Evolutionary conservation across 2,329 filamentous ascomycete genomes (phyloP).

Genomic region (Aspergillus alliaceus): DNA sequence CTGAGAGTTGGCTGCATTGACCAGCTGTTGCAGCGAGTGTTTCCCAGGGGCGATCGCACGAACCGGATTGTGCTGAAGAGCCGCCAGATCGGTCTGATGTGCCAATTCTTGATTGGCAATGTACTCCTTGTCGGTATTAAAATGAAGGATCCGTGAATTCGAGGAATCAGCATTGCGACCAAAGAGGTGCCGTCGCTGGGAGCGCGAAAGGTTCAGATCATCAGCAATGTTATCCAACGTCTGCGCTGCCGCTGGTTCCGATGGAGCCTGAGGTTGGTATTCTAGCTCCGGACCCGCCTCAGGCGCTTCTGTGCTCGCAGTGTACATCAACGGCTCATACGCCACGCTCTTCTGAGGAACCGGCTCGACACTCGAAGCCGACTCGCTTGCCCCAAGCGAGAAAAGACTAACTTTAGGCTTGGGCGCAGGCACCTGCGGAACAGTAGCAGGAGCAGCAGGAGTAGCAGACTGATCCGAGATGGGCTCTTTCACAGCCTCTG

Average conservation of each 20-base stretch:
- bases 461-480: slow-evolving; percentile 10
- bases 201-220: slow-evolving; percentile 74
- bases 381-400: slow-evolving; percentile 36
- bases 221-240: slow-evolving; percentile 71
- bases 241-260: slow-evolving; percentile 34
- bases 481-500: slow-evolving; percentile 8
- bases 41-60: slow-evolving; percentile 82
- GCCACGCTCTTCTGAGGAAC: slow-evolving; percentile 21
- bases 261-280: slow-evolving; percentile 6
- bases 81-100: slow-evolving; percentile 53
- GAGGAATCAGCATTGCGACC: slow-evolving; percentile 60
- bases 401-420: slow-evolving; percentile 49
- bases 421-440: slow-evolving; percentile 16
- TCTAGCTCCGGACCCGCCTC: slow-evolving; percentile 20
- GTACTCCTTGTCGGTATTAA: slow-evolving; percentile 89
- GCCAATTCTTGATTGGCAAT: slow-evolving; percentile 77
- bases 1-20: slow-evolving; percentile 78
- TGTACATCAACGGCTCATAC: slow-evolving; percentile 45
- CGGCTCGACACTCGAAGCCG: slow-evolving; percentile 7
- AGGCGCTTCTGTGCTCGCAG: slow-evolving; percentile 21
- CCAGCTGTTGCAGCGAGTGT: slow-evolving; percentile 83
- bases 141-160: slow-evolving; percentile 72
- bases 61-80: slow-evolving; percentile 73
- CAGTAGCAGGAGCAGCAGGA: slow-evolving; percentile 9
- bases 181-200: slow-evolving; percentile 80